These are phyloP conservation scores for Triticum urartu DNA, from an alignment of 176 grass and related monocot genomes.

Conservation along the genomic window DNA sequence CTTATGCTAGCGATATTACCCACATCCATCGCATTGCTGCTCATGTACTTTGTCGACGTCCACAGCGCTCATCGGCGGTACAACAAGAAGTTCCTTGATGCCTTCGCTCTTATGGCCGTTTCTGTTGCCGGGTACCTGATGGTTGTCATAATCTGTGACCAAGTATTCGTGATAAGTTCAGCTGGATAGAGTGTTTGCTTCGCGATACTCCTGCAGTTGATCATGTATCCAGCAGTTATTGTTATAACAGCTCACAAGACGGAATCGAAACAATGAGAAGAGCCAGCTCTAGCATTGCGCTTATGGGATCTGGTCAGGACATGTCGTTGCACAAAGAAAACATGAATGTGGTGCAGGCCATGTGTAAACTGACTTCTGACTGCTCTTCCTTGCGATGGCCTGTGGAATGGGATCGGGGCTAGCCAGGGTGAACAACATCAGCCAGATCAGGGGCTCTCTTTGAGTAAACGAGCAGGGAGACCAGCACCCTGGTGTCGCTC, in stretches of 20 bases:
- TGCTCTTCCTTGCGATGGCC: slow-evolving; percentile 61
- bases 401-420: slow-evolving; percentile 76
- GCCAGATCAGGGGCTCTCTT: slow-evolving; percentile 64
- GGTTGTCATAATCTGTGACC: slow-evolving; percentile 66
- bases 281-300: not conserved
- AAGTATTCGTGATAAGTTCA: slow-evolving; percentile 44
- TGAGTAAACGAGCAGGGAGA: slow-evolving; percentile 54
- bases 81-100: slow-evolving; percentile 71
- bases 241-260: slow-evolving; percentile 50
- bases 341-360: slow-evolving; percentile 50
- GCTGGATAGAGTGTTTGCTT: slow-evolving; percentile 45
- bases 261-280: slow-evolving; percentile 25
- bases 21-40: slow-evolving; percentile 48
- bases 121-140: slow-evolving; percentile 73
- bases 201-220: slow-evolving; percentile 47
- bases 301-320: slow-evolving; percentile 5
- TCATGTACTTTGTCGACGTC: slow-evolving; percentile 72
- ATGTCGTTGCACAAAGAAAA: slow-evolving; percentile 35
- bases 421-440: slow-evolving; percentile 63
- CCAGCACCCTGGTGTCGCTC: slow-evolving; percentile 53
- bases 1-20: slow-evolving; percentile 71
- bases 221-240: slow-evolving; percentile 50
- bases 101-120: slow-evolving; percentile 67
- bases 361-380: slow-evolving; percentile 59
- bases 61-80: slow-evolving; percentile 21